Percentiles rank a stretch among this genome's conserved stretches.
phyloP scores from a whole-genome alignment of 192 early-diverging fungal species.

The Backusella macrospora region DNA sequence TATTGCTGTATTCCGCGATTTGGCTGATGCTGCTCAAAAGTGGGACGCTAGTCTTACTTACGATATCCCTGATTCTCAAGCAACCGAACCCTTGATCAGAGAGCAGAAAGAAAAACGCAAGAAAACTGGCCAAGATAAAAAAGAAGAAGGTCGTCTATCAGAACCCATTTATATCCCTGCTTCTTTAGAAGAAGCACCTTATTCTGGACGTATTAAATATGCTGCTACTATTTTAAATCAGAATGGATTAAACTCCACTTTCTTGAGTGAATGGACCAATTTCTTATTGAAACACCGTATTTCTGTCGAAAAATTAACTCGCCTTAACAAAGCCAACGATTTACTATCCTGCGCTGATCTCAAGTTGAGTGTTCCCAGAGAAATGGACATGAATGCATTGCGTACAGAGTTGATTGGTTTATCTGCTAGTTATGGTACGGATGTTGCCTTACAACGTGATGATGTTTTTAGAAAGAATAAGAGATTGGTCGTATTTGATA shows the following conservation, averaged over 20 bases:
- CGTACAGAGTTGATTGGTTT: conserved; percentile 74
- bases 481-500: conserved; percentile 97
- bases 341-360: conserved; percentile 80
- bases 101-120: conserved; percentile 42
- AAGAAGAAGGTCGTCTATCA: conserved; percentile 33
- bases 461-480: conserved; percentile 89
- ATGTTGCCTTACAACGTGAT: conserved; percentile 87
- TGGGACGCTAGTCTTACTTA: conserved; percentile 89
- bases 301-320: conserved; percentile 87
- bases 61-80: conserved; percentile 71
- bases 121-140: conserved; percentile 24
- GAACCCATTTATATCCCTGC: conserved; percentile 41
- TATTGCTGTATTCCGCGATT: conserved; percentile 77
- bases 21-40: conserved; percentile 72
- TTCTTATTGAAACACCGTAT: conserved; percentile 77
- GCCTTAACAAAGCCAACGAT: conserved; percentile 65
- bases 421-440: conserved; percentile 68
- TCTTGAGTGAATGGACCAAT: conserved; percentile 81
- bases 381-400: conserved; percentile 66
- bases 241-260: conserved; percentile 72
- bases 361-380: conserved; percentile 76
- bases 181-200: conserved; percentile 84
- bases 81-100: conserved; percentile 53
- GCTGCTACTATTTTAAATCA: conserved; percentile 88
- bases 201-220: conserved; percentile 81